Conservation (phyloP, 495 filamentous ascomycete genomes). For the Parathielavia hyrcaniae region DNA sequence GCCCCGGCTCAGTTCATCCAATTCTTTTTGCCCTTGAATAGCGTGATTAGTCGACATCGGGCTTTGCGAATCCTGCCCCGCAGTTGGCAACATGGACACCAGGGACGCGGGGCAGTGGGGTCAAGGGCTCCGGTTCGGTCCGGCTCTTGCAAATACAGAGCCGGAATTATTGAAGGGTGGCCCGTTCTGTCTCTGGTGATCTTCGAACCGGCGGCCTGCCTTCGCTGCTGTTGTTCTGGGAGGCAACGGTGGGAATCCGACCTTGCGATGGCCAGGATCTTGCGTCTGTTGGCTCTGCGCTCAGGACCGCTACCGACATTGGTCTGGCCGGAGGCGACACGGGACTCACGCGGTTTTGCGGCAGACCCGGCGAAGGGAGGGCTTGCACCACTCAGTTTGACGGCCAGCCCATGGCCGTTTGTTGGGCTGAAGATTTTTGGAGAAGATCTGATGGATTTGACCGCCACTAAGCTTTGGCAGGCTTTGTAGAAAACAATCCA, state of each 20-base stretch:
- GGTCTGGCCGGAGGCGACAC: too few relatives aligned
- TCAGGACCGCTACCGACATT: too few relatives aligned
- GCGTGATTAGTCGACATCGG: slow-evolving; percentile 32
- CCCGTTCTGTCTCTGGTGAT: background rate
- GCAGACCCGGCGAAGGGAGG: background rate
- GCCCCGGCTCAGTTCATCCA: slow-evolving; percentile 8
- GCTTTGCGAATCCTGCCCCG: slow-evolving; percentile 15
- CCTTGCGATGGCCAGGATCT: background rate
- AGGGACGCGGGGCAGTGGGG: slow-evolving; percentile 22
- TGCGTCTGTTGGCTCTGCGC: background rate
- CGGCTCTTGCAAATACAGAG: slow-evolving; percentile 4
- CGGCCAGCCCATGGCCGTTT: background rate
- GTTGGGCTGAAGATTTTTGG: background rate
- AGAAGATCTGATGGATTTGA: background rate
- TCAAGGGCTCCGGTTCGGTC: slow-evolving; percentile 3
- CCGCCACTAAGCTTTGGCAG: slow-evolving; percentile 20
- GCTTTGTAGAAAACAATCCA: slow-evolving; percentile 50
- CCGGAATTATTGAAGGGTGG: background rate
- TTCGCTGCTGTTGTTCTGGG: background rate
- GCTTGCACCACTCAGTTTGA: background rate
- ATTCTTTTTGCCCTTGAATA: slow-evolving; percentile 17
- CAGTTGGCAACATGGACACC: slow-evolving; percentile 9
- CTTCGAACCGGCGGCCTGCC: slow-evolving; percentile 4
- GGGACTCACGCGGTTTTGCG: too few relatives aligned
- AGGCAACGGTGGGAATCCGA: background rate